phyloP scores from a whole-genome alignment of 305 asterid genomes.

The Caryopteris hybrid region DNA sequence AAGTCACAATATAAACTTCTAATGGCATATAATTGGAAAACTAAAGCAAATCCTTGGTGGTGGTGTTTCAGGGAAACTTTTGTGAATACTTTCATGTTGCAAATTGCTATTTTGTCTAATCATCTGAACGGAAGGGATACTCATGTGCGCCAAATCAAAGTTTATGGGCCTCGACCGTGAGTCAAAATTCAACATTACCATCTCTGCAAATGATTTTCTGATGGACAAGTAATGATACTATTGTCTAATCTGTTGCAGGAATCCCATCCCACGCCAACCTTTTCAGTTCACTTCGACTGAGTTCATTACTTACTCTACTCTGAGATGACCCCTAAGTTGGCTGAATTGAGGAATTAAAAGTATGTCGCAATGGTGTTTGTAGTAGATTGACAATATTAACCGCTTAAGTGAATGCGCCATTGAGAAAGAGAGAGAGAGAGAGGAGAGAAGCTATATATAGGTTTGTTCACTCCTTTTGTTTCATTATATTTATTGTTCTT shows the following conservation, averaged over 20 bases:
- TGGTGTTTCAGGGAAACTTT: conserved; percentile 71
- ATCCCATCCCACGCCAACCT: conserved; percentile 83
- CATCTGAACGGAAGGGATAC: conserved; percentile 96
- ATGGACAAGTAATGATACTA: background rate
- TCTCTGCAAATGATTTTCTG: background rate
- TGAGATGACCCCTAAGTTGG: conserved; percentile 49
- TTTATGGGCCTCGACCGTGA: conserved; percentile 85
- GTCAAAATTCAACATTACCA: conserved; percentile 22
- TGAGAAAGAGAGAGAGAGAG: too few relatives aligned
- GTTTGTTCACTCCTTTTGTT: background rate
- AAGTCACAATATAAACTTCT: background rate
- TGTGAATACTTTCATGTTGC: conserved; percentile 97
- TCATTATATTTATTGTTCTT: background rate
- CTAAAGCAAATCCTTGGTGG: conserved; percentile 17
- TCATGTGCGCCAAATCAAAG: conserved; percentile 90
- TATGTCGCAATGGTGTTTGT: background rate
- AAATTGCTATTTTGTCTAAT: conserved; percentile 75
- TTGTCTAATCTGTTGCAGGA: conserved; percentile 46
- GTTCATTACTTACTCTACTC: conserved; percentile 70
- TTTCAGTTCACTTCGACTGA: conserved; percentile 88
- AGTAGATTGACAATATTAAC: background rate
- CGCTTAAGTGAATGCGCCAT: background rate
- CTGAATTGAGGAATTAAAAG: background rate
- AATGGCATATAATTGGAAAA: background rate
- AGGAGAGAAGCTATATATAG: background rate